Conservation (phyloP, 2,329 filamentous ascomycete species). For the Aspergillus unguis region DNA sequence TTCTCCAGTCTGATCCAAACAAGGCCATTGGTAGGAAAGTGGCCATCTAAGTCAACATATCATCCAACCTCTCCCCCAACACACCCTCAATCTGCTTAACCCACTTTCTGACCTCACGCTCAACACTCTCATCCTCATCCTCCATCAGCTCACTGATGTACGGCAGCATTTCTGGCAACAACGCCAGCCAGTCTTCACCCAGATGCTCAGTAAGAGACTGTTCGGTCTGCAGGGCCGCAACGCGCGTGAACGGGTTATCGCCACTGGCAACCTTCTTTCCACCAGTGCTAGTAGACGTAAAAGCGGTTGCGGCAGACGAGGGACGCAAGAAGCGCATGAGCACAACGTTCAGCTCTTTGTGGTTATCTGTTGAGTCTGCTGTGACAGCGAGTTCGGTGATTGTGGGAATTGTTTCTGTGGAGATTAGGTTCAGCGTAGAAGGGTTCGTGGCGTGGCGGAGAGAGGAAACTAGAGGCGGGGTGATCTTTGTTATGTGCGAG, state of each 20-base stretch:
- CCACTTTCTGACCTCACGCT: conserved; percentile 85
- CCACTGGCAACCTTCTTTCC: conserved; percentile 26
- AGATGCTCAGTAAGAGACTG: conserved; percentile 73
- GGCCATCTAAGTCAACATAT: conserved; percentile 70
- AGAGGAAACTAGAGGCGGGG: conserved; percentile 66
- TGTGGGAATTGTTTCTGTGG: conserved; percentile 63
- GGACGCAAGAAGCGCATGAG: conserved; percentile 73
- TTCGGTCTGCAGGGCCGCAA: conserved; percentile 80
- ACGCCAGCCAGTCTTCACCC: conserved; percentile 88
- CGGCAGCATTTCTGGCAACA: conserved; percentile 93
- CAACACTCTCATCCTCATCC: conserved; percentile 91
- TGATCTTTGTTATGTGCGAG: conserved; percentile 74
- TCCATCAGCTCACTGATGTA: conserved; percentile 95
- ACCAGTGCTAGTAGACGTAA: neutral
- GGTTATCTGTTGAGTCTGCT: conserved; percentile 80
- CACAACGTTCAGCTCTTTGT: conserved; percentile 78
- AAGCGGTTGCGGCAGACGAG: conserved; percentile 40
- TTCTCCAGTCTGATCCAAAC: neutral
- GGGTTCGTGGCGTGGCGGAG: conserved; percentile 48
- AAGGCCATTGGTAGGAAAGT: neutral
- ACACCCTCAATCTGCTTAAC: conserved; percentile 86
- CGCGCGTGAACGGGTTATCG: conserved; percentile 67
- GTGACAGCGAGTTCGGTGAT: conserved; percentile 76
- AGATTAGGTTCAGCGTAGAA: conserved; percentile 45
- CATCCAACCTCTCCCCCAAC: conserved; percentile 83